Base-by-base conservation (phyloP, 2,329 filamentous ascomycete species). In the Alternaria triticimaculans region DNA sequence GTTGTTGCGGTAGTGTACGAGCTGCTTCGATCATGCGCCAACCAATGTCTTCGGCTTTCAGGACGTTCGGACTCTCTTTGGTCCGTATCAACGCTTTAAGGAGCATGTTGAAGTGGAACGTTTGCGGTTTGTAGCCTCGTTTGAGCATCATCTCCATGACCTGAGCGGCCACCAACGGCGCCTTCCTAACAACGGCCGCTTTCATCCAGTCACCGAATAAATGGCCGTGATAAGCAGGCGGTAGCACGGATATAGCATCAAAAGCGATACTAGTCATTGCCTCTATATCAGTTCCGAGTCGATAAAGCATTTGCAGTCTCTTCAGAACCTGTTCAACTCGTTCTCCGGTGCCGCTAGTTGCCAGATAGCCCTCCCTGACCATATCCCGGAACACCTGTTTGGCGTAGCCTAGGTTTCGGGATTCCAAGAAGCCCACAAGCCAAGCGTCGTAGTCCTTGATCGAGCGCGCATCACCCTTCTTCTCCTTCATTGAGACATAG, bases 201-300 rank as follows among this genome's bases (percentile, higher is more conserved):
- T 95, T 95, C 74, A 97, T 86, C 94, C 94, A 97, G 72, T 93
- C 94, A 33, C 90, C 92, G 69, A 94, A 91, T 79, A 97, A 92
- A 80, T 93, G 95, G 66, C 90, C 89, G 78, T 96, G 96, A 54
- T 78, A 80, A 8, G 60, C 53, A 49, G 84, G 82, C 5, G 88
- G 88, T 20, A 90, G 74, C 26, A 83, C 75, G 5, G 84, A 83
- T 25, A 90, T 74, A 3, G 83, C 83, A 10, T 82, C 58, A 14
- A 78, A 66, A 14, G 66, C 72, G 43, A 79, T 73, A 41, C 62
- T 72, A 5, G 71, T 78, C 67, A 75, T 75, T 28, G 69, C 68
- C 15, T 67, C 65, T 21, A 78, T 75, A 18, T 78, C 67, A 3
- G 65, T 76, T 12, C 71, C 75, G 2, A 79, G 67, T 6, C 69